Evolutionary conservation across 2,329 filamentous ascomycete genomes (phyloP).

Genomic region (Colletotrichum cordylinicola): DNA sequence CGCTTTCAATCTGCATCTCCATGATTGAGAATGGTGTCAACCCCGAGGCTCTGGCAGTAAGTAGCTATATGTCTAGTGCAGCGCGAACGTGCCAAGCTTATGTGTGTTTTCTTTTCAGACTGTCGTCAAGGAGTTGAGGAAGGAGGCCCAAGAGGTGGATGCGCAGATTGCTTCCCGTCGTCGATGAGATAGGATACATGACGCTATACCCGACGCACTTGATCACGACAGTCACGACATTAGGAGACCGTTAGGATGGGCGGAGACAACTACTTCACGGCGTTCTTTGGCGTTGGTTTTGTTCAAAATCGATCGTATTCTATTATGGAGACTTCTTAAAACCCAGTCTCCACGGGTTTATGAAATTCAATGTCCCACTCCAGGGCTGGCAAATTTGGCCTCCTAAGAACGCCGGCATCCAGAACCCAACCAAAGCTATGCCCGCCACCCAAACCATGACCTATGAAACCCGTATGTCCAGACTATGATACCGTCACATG

Average conservation of each 20-base stretch:
- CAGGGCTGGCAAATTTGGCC: background rate
- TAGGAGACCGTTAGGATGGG: background rate
- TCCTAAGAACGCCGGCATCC: constrained; percentile 5
- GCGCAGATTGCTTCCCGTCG: constrained; percentile 39
- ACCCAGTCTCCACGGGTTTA: constrained; percentile 5
- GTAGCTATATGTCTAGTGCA: constrained; percentile 33
- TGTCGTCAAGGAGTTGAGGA: constrained; percentile 65
- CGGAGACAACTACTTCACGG: background rate
- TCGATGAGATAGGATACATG: constrained; percentile 17
- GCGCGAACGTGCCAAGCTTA: background rate
- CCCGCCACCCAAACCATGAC: background rate
- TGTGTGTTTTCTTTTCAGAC: constrained; percentile 43
- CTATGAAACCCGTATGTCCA: constrained; percentile 14
- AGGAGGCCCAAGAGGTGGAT: constrained; percentile 58
- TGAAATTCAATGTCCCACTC: background rate
- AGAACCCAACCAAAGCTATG: background rate
- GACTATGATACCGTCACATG: background rate
- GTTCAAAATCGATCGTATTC: background rate
- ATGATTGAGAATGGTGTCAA: constrained; percentile 98
- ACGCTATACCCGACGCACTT: background rate
- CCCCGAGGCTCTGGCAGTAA: constrained; percentile 90
- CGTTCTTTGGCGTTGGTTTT: constrained; percentile 6
- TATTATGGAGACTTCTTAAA: constrained; percentile 10
- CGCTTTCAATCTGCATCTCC: constrained; percentile 92
- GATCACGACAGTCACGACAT: background rate